Conservation (phyloP, 1,139 yeast genomes). For the Yamadazyma dendronema region DNA sequence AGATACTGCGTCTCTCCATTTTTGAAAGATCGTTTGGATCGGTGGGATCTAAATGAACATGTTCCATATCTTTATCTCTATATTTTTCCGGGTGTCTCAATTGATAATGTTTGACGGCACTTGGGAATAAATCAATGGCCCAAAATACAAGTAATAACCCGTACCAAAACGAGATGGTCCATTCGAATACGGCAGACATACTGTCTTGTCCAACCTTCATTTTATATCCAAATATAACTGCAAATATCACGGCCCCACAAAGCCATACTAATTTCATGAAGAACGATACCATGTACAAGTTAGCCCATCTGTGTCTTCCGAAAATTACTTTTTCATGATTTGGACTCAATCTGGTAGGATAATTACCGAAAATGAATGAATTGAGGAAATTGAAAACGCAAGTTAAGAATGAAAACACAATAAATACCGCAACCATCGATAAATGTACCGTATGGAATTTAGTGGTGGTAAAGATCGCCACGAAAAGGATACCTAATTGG, state of each 20-base stretch:
- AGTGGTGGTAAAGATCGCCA: conserved; percentile 71
- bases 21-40: conserved; percentile 13
- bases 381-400: conserved; percentile 59
- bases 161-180: conserved; percentile 83
- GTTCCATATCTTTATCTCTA: conserved; percentile 13
- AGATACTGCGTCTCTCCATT: conserved; percentile 16
- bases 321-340: conserved; percentile 41
- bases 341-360: conserved; percentile 41
- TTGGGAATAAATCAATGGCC: conserved; percentile 69
- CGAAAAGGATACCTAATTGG: conserved; percentile 74
- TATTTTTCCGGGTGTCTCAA: conserved; percentile 23
- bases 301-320: conserved; percentile 37
- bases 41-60: conserved; percentile 15
- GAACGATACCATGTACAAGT: conserved; percentile 50
- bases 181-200: conserved; percentile 67
- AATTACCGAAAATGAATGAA: conserved; percentile 60
- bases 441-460: conserved; percentile 59
- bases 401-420: conserved; percentile 67
- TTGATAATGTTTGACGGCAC: conserved; percentile 40
- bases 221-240: conserved; percentile 62
- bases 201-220: conserved; percentile 36
- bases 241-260: conserved; percentile 64
- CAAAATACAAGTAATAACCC: conserved; percentile 67
- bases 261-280: conserved; percentile 64
- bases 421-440: conserved; percentile 71